Evolutionary conservation across 1,139 yeast genomes (phyloP).

Genomic region (Debaryomyces udenii): DNA sequence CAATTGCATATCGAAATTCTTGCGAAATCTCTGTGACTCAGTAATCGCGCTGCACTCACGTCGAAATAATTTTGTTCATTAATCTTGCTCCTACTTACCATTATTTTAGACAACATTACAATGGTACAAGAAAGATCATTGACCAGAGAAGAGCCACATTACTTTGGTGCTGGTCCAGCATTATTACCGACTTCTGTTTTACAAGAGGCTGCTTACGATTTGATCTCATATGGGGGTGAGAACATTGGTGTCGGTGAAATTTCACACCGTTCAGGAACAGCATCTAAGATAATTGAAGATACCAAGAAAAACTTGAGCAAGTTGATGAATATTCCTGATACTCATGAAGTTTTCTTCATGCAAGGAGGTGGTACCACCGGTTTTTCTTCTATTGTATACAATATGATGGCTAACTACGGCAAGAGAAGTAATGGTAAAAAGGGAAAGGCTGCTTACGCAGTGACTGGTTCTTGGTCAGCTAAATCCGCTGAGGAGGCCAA

Average conservation of each 20-base stretch:
- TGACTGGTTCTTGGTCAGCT: constrained; percentile 93
- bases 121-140: constrained; percentile 24
- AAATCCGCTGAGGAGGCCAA: constrained; percentile 85
- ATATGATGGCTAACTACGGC: constrained; percentile 75
- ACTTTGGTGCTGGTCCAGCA: constrained; percentile 99
- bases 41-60: too few relatives aligned
- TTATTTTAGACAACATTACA: neutral
- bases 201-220: constrained; percentile 83
- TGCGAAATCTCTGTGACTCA: too few relatives aligned
- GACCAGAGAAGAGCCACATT: constrained; percentile 73
- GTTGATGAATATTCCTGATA: constrained; percentile 77
- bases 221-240: constrained; percentile 64
- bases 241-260: constrained; percentile 94
- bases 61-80: neutral
- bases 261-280: constrained; percentile 90
- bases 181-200: constrained; percentile 80
- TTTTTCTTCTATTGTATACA: constrained; percentile 84
- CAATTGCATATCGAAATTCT: too few relatives aligned
- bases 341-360: constrained; percentile 89
- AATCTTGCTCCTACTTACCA: too few relatives aligned
- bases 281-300: constrained; percentile 72
- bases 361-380: constrained; percentile 99
- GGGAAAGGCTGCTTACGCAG: constrained; percentile 84
- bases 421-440: constrained; percentile 60
- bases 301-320: constrained; percentile 69